Percentiles rank a stretch among this genome's conserved stretches.
phyloP scores from a whole-genome alignment of 257 asterid genomes.

The Eustoma russellianum region DNA sequence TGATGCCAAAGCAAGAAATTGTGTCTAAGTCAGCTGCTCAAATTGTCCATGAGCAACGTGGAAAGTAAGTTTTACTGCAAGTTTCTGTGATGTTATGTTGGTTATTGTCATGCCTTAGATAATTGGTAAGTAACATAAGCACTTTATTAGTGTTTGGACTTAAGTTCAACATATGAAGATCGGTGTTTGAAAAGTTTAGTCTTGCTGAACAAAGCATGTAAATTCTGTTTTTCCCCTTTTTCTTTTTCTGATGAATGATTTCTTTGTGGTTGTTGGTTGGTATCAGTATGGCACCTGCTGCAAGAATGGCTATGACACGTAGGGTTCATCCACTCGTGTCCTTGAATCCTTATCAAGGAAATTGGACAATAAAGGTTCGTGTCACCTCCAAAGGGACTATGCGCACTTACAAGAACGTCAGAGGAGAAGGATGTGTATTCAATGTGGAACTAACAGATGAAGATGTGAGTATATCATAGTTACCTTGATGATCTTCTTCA shows the following conservation, averaged over 20 bases:
- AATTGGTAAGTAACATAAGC: too few relatives aligned
- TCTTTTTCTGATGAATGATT: neutral
- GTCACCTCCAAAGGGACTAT: conserved; percentile 74
- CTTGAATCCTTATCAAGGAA: conserved; percentile 87
- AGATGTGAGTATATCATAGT: conserved; percentile 47
- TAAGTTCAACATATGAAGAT: too few relatives aligned
- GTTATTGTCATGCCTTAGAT: too few relatives aligned
- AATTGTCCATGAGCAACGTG: conserved; percentile 63
- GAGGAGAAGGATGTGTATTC: conserved; percentile 97
- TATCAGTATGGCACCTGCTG: conserved; percentile 73
- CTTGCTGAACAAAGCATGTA: too few relatives aligned
- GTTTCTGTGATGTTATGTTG: neutral
- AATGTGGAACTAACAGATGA: conserved; percentile 94
- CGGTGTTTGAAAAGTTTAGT: too few relatives aligned
- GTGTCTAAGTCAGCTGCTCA: conserved; percentile 77
- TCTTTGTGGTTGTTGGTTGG: conserved; percentile 1
- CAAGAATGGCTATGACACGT: conserved; percentile 78
- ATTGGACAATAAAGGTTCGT: conserved; percentile 82
- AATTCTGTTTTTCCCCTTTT: too few relatives aligned
- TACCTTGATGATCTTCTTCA: neutral
- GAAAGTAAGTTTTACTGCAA: conserved; percentile 43
- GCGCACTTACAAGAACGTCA: conserved; percentile 66
- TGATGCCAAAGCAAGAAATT: conserved; percentile 67
- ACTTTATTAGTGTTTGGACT: too few relatives aligned
- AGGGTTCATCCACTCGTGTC: conserved; percentile 85